Base-by-base conservation (phyloP, 2,329 filamentous ascomycete species). In the Capronia americana region DNA sequence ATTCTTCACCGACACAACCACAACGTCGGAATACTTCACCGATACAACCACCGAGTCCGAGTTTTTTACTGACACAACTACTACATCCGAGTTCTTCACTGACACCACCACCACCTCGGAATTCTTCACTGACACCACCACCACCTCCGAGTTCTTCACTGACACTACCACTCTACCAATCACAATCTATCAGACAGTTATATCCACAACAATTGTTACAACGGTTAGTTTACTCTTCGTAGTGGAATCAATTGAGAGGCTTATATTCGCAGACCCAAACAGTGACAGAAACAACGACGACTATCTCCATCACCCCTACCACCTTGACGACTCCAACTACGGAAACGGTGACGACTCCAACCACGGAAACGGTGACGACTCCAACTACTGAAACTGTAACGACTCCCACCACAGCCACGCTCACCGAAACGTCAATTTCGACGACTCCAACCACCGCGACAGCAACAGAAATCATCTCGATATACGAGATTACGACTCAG, bases 171-270 rank as follows among this genome's bases (percentile, higher is more conserved):
- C 68, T 53, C 55, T 53, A 32, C 64, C 69, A 23, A 65, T 70
- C 32, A 70, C 68, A 26, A 67, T 70, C 28, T 70, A 64, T 54
- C 68, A 68, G 48, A 70, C 68, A 14, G 64, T 70, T 23, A 70
- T 66, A 11, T 70, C 68, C n/a, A 70, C 68, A 6, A 68, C 63
- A 3, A 44, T 70, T 7, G 17, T 68, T 14, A 70, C 68, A 3
- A 61, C 65, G 63, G 65, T 68, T 24, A 48, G 38, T 44, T n/a
- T 8, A n/a, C 17, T 44, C 38, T 44, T n/a, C 14, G 17, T 6
- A 7, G n/a, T 20, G 38, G 17, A 44, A n/a, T 6, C n/a, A 0
- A 44, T 8, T n/a, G 17, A n/a, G 17, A n/a, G 2, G 38, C 38
- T 44, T n/a, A 44, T 44, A n/a, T 44, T n/a, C 7, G 38, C 4